Conservation (phyloP, 768 basidiomycete genomes). For the Leccinum aurantiacum region DNA sequence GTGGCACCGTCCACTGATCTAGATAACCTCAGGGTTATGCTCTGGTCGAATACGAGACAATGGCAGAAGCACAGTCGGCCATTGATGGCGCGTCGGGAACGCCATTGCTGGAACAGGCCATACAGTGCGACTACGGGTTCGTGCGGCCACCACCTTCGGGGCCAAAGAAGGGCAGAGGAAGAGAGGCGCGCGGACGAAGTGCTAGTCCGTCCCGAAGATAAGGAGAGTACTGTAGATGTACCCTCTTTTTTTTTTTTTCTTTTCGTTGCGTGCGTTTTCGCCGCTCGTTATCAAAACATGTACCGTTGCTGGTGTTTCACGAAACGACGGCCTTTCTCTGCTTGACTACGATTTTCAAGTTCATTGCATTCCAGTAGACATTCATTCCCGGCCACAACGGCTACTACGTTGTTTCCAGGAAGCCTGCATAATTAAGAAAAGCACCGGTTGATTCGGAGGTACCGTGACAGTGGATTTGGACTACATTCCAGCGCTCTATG, state of each 20-base stretch:
- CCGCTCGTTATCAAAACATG: constrained; percentile 1
- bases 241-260: neutral
- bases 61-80: constrained; percentile 90
- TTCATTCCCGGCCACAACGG: constrained; percentile 14
- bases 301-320: constrained; percentile 2
- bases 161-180: constrained; percentile 70
- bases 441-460: constrained; percentile 2
- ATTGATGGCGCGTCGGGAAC: constrained; percentile 89
- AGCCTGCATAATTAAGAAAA: neutral
- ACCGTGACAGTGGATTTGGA: neutral
- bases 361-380: constrained; percentile 1
- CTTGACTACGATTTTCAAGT: constrained; percentile 6
- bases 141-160: constrained; percentile 81
- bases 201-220: constrained; percentile 73
- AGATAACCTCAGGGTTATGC: constrained; percentile 78
- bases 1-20: neutral
- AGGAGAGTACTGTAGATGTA: constrained; percentile 13
- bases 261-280: neutral
- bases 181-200: constrained; percentile 67
- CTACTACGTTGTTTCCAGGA: constrained; percentile 8
- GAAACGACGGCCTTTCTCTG: neutral
- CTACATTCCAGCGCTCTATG: constrained; percentile 1
- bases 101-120: constrained; percentile 76
- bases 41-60: constrained; percentile 94
- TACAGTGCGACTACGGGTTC: constrained; percentile 93